Percentiles rank a stretch among this genome's conserved stretches.
phyloP scores from a whole-genome alignment of 2,329 filamentous ascomycete genomes.

The Aspergillus cejpii region DNA sequence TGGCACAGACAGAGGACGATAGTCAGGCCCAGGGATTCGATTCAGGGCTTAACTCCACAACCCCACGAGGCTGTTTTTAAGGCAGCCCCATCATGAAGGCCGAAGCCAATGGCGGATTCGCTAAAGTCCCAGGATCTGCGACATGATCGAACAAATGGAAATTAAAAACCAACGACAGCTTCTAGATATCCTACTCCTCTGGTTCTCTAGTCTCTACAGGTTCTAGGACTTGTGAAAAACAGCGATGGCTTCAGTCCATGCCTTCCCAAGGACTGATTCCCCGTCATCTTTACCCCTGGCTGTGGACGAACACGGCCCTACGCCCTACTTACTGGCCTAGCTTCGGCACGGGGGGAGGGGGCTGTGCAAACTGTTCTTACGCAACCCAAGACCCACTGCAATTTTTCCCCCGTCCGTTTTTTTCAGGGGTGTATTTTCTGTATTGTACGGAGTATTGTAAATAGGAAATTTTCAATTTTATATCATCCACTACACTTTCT shows the following conservation, averaged over 20 bases:
- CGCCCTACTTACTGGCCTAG: conserved; percentile 15
- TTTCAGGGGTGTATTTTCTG: no score
- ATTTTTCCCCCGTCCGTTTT: no score
- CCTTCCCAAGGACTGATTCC: no score
- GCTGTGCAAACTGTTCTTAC: conserved; percentile 25
- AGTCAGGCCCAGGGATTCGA: neutral
- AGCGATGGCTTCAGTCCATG: no score
- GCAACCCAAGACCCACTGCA: no score
- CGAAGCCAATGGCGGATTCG: conserved; percentile 4
- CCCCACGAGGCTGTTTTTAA: conserved; percentile 21
- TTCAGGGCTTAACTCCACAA: conserved; percentile 19
- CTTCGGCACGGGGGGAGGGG: conserved; percentile 23
- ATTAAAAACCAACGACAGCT: conserved; percentile 13
- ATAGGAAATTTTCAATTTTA: no score
- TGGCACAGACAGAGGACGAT: neutral
- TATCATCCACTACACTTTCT: no score
- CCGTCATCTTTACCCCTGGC: neutral
- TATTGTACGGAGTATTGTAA: no score
- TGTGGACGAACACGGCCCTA: neutral
- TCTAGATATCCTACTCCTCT: no score
- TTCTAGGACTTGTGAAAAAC: no score
- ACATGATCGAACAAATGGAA: conserved; percentile 7
- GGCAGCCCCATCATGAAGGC: conserved; percentile 11
- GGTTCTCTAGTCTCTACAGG: no score
- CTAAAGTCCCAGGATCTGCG: conserved; percentile 13